Evolutionary conservation across 768 basidiomycete species (phyloP), one percentile per base, ranked within the genome.

Genomic region (Hortiboletus flavorubellus): DNA sequence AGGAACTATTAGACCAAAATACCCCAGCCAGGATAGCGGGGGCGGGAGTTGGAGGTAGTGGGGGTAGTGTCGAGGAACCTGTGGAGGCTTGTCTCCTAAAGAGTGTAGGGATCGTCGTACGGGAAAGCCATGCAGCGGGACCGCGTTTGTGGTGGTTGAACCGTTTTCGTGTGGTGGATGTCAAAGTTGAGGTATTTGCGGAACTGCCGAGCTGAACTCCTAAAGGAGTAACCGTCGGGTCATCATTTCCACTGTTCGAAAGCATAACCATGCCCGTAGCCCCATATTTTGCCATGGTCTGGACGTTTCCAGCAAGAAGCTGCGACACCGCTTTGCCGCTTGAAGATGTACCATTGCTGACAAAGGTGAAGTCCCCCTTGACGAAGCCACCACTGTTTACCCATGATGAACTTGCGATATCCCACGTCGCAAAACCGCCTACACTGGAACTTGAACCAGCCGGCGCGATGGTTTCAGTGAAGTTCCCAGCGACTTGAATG

Each of bases 1-100:
- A 83, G 2, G 86, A 80, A 37, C 76, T 77, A 66, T 98, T 97
- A 8, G 83, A 88, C 91, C 92, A 98, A 76, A 93, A 98, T 2
- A 82, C 81, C 33, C 92, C 96, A 0, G 91, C 81, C 51, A 97
- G 77, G 56, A 98, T 83, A 16, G 91, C 85, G 0, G 93, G 92
- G 1, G 92, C 89, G 2, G 80, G 74, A 2, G 84, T 77, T 10
- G 83, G 71, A 30, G 82, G 76, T 1, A 73, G 42, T 15, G 80
- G 51, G 15, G 90, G 86, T n/a, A 91, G 79, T 1, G 80, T 70
- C 2, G 78, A 59, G 8, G 81, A 66, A 31, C 75, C 70, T 41
- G 69, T 67, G n/a, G 74, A 59, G n/a, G 75, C 64, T 68, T 88
- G 89, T 57, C 86, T 80, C 59, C 62, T 65, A 56, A 73, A 72